These are phyloP conservation scores for Melampsora larici-populina DNA, from an alignment of 1,284 basidiomycete genomes.

Conservation along the genomic window DNA sequence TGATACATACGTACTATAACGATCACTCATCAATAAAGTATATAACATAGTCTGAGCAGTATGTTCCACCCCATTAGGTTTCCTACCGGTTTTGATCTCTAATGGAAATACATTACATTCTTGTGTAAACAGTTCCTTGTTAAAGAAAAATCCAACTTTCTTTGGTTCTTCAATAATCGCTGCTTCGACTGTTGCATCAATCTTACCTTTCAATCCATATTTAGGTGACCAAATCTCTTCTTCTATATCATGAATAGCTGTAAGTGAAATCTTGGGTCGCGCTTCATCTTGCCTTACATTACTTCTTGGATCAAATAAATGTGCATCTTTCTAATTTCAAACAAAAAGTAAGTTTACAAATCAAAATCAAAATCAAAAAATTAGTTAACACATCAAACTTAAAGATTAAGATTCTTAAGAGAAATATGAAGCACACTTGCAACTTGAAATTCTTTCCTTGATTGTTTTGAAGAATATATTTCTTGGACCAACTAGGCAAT, in stretches of 20 bases:
- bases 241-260: constrained; percentile 70
- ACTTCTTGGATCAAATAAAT: constrained; percentile 65
- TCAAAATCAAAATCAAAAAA: constrained; percentile 22
- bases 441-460: not conserved
- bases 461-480: constrained; percentile 13
- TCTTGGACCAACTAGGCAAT: constrained; percentile 25
- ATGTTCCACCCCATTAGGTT: constrained; percentile 77
- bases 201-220: constrained; percentile 90
- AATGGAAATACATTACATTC: constrained; percentile 62
- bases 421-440: not conserved
- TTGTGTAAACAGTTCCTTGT: not conserved
- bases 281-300: constrained; percentile 54
- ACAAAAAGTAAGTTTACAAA: constrained; percentile 6
- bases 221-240: constrained; percentile 97
- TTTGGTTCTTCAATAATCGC: constrained; percentile 58
- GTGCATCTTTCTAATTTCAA: constrained; percentile 57
- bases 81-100: constrained; percentile 91
- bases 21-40: constrained; percentile 82
- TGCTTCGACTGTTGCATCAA: constrained; percentile 82
- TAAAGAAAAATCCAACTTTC: constrained; percentile 45
- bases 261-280: constrained; percentile 65
- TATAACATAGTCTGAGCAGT: constrained; percentile 98
- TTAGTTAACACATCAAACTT: not conserved
- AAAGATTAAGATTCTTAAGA: not conserved
- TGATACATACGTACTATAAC: constrained; percentile 63